Evolutionary conservation across 768 basidiomycete species (phyloP), one percentile per base, ranked within the genome.

Genomic region (Lepiota venenata): DNA sequence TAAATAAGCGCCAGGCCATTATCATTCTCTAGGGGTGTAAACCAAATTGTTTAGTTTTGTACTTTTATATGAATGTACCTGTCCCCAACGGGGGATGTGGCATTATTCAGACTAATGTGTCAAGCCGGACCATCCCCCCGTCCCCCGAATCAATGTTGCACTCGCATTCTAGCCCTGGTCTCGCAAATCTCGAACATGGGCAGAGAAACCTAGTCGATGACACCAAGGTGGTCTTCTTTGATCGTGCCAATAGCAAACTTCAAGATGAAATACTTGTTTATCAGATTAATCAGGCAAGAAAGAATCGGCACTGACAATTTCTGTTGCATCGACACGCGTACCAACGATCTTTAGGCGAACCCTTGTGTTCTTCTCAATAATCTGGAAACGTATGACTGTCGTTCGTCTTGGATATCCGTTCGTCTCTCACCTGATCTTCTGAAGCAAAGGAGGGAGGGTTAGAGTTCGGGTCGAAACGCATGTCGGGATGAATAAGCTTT

Each of bases 331-430:
- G 3, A 98, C 92, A 65, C 95, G 85, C 20, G 94, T 97, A 29
- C 97, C 97, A n/a, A 99, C 95, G 41, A 99, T 93, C 73, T 98
- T 96, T 69, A 98, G 79, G 37, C 97, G 84, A 46, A 98, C 85
- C 49, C 86, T 84, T 0, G 92, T 92, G 60, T 93, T 92, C 70
- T 94, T 95, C 69, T 95, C 91, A 57, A 98, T 95, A 59, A 93
- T 88, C 89, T 93, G 60, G 6, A 20, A 49, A 46, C 16, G 50
- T 39, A n/a, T 46, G 7, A 37, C 56, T 29, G 57, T 32, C 18
- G 11, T 36, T 15, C 12, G 27, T 7, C 22, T n/a, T 2, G 5
- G 6, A 20, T 2, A 6, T 27, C 7, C 11, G 12, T 16, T 12
- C 12, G 16, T 2, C 18, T 40, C 59, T 40, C 66, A 90, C 91